Conservation (phyloP, 2,329 filamentous ascomycete genomes). For the Trichophyton benhamiae region DNA sequence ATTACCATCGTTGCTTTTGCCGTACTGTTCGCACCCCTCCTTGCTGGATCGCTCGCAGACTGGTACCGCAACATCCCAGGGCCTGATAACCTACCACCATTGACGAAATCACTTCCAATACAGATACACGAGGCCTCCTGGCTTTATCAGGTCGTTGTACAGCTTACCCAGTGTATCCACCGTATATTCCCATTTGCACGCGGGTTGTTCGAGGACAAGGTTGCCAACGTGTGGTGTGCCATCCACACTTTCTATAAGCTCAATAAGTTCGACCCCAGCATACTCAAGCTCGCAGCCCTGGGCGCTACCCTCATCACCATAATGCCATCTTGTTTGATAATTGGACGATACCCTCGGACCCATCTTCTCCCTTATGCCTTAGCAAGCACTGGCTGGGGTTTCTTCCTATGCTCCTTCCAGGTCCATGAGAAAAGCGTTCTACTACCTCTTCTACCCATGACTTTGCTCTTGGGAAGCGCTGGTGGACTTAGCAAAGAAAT, state of each 20-base stretch:
- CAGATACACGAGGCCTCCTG: slow-evolving; percentile 52
- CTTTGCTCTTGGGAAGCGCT: slow-evolving; percentile 64
- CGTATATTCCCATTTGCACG: slow-evolving; percentile 92
- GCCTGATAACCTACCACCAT: slow-evolving; percentile 49
- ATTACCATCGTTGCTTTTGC: slow-evolving; percentile 63
- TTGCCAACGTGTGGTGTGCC: slow-evolving; percentile 96
- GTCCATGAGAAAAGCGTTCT: slow-evolving; percentile 97
- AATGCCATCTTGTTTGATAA: slow-evolving; percentile 61
- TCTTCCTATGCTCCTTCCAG: slow-evolving; percentile 95
- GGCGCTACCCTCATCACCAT: slow-evolving; percentile 64
- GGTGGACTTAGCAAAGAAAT: slow-evolving; percentile 64
- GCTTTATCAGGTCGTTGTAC: slow-evolving; percentile 64
- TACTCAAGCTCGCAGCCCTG: slow-evolving; percentile 67
- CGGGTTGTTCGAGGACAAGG: slow-evolving; percentile 97
- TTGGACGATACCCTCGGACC: slow-evolving; percentile 67
- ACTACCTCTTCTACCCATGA: slow-evolving; percentile 87
- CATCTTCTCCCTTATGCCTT: slow-evolving; percentile 68
- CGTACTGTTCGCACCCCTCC: slow-evolving; percentile 60
- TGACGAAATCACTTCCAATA: slow-evolving; percentile 46
- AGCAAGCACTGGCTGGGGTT: slow-evolving; percentile 80
- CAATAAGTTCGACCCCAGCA: slow-evolving; percentile 53
- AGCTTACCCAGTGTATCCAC: slow-evolving; percentile 71
- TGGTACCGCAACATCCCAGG: slow-evolving; percentile 50
- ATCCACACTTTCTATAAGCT: slow-evolving; percentile 87
- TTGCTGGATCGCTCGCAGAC: slow-evolving; percentile 60